These are phyloP conservation scores for Petrea volubilis DNA, from an alignment of 257 asterid species.

Conservation along the genomic window DNA sequence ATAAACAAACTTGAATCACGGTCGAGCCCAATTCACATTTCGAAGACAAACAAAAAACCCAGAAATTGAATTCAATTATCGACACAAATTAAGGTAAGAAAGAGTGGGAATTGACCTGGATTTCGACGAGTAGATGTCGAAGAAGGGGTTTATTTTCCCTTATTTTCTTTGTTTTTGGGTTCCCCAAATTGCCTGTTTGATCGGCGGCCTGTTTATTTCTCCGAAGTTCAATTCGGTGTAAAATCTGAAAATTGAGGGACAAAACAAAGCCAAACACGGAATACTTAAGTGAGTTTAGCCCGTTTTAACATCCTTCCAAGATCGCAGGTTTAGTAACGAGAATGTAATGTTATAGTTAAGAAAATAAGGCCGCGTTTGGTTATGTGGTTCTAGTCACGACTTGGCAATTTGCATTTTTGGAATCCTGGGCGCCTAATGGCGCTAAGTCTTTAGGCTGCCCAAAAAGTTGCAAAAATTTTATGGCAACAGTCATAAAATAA, in stretches of 20 bases:
- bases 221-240: constrained; percentile 19
- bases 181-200: constrained; percentile 27
- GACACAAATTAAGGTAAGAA: constrained; percentile 12
- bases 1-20: constrained; percentile 18
- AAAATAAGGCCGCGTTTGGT: constrained; percentile 34
- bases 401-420: not conserved
- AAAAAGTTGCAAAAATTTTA: not conserved
- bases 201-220: constrained; percentile 33
- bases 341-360: not conserved
- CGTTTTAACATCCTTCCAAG: constrained; percentile 5
- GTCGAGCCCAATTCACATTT: constrained; percentile 37
- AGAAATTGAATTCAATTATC: constrained; percentile 25
- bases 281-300: constrained; percentile 19
- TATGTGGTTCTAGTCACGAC: not conserved
- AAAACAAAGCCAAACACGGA: constrained; percentile 38
- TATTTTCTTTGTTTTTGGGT: not conserved
- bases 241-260: constrained; percentile 23
- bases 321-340: not conserved
- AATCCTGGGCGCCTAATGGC: constrained; percentile 22
- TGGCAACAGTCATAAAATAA: not conserved
- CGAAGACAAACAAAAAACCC: constrained; percentile 19
- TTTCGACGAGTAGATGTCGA: constrained; percentile 30
- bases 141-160: constrained; percentile 8
- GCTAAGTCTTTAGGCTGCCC: constrained; percentile 17
- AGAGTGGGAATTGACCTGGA: constrained; percentile 49